Evolutionary conservation across 305 asterid genomes (phyloP).

Genomic region (Rubia peregrina): DNA sequence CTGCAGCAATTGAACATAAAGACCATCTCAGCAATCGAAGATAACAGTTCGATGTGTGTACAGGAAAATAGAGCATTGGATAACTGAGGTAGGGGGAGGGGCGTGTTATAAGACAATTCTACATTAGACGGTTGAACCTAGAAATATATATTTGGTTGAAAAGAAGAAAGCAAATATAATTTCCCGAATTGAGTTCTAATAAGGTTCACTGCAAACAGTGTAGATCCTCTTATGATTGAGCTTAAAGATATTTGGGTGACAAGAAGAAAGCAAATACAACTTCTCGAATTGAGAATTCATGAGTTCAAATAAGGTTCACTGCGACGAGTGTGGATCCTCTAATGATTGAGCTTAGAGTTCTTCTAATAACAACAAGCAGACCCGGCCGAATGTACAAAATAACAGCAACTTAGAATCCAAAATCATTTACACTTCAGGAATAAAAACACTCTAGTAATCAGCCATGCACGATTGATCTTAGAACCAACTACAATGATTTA

Average conservation of each 20-base stretch:
- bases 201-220: neutral
- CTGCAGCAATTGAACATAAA: conserved; percentile 39
- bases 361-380: neutral
- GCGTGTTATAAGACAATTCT: neutral
- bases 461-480: no score
- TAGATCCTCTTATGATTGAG: neutral
- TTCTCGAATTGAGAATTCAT: neutral
- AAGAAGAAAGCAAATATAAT: neutral
- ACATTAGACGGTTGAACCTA: neutral
- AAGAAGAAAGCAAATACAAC: neutral
- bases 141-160: neutral
- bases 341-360: neutral
- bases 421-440: neutral
- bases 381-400: neutral
- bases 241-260: neutral
- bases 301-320: neutral
- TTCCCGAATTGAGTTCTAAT: no score
- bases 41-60: neutral
- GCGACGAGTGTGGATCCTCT: neutral
- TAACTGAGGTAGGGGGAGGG: no score
- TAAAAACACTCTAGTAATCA: neutral
- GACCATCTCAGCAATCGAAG: neutral
- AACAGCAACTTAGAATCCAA: neutral
- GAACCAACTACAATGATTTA: neutral
- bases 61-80: neutral